Percentiles rank a stretch among this genome's conserved stretches.
phyloP scores from a whole-genome alignment of 176 grass and related monocot genomes.

The Tillandsia leiboldiana region DNA sequence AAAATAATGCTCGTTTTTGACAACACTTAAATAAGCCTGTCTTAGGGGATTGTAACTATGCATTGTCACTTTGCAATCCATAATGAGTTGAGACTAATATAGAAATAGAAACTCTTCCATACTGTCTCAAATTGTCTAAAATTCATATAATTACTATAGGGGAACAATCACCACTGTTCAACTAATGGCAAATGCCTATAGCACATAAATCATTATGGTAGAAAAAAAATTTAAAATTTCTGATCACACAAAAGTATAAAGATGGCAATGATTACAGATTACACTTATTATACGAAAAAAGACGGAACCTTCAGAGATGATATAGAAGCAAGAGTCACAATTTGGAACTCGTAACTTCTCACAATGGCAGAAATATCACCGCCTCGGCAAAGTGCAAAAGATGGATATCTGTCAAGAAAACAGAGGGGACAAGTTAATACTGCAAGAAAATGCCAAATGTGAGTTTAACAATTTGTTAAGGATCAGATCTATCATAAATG shows the following conservation, averaged over 20 bases:
- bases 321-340: slow-evolving; percentile 47
- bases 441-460: neutral
- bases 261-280: neutral
- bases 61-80: too few relatives aligned
- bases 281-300: neutral
- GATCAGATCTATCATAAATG: neutral
- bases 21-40: too few relatives aligned
- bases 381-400: slow-evolving; percentile 58
- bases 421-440: neutral
- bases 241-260: neutral
- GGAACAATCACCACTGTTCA: too few relatives aligned
- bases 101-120: too few relatives aligned
- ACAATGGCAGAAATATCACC: slow-evolving; percentile 34
- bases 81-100: too few relatives aligned
- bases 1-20: too few relatives aligned
- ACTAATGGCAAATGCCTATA: too few relatives aligned
- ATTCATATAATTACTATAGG: too few relatives aligned
- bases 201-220: too few relatives aligned
- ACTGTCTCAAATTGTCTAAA: too few relatives aligned
- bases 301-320: slow-evolving; percentile 53
- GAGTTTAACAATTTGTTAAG: neutral
- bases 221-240: too few relatives aligned
- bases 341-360: slow-evolving; percentile 43
- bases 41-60: too few relatives aligned
- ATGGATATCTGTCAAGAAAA: slow-evolving; percentile 23